Percentiles rank a stretch among this genome's conserved stretches.
These are phyloP conservation scores for Fraxinus velutina DNA, from an alignment of 305 asterid species.

Conservation along the genomic window DNA sequence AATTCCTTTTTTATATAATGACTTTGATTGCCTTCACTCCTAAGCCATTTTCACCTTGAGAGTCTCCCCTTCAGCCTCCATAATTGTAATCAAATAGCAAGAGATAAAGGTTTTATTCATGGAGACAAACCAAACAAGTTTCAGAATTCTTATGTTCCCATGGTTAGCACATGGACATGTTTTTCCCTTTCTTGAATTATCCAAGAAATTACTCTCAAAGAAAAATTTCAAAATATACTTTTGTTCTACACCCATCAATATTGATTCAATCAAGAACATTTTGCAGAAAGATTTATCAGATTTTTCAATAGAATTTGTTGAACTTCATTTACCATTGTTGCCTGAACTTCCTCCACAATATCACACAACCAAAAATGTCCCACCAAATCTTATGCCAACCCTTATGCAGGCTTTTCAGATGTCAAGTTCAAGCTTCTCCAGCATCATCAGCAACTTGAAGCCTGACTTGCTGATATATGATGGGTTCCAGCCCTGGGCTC, in stretches of 20 bases:
- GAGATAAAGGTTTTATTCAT: not conserved
- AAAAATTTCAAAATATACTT: slow-evolving; percentile 31
- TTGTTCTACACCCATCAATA: slow-evolving; percentile 26
- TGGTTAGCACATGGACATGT: slow-evolving; percentile 38
- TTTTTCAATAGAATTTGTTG: slow-evolving; percentile 22
- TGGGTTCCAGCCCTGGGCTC: slow-evolving; percentile 35
- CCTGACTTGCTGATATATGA: slow-evolving; percentile 32
- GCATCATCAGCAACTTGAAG: slow-evolving; percentile 10
- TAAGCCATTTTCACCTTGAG: not conserved
- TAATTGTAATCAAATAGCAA: not conserved
- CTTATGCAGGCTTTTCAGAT: slow-evolving; percentile 31
- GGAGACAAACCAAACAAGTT: not conserved
- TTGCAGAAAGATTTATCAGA: not conserved
- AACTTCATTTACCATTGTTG: slow-evolving; percentile 29
- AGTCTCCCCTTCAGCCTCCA: not conserved
- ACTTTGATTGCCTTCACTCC: not conserved
- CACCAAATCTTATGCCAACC: slow-evolving; percentile 26
- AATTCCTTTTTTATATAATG: not conserved
- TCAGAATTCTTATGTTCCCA: slow-evolving; percentile 34
- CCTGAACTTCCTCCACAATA: slow-evolving; percentile 33
- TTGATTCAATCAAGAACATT: slow-evolving; percentile 2
- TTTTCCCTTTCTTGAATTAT: slow-evolving; percentile 29
- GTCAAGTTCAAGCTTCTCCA: slow-evolving; percentile 22
- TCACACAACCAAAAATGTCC: slow-evolving; percentile 38
- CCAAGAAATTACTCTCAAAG: slow-evolving; percentile 23